Evolutionary conservation across 192 early-diverging fungal species (phyloP).

Genomic region (Podila epigama): DNA sequence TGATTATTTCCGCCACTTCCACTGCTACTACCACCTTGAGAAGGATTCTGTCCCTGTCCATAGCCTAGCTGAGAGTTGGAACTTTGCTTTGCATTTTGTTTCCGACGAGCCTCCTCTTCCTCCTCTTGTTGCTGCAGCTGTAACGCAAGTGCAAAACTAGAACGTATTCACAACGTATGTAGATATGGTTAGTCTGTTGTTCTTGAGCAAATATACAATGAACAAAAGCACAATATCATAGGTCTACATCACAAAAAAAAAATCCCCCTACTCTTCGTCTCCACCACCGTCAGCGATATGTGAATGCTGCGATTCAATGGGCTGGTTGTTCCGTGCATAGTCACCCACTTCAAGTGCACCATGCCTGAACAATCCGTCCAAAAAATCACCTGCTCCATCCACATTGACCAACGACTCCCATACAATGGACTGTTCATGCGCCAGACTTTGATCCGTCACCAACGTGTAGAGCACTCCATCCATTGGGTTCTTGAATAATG

Average conservation of each 20-base stretch:
- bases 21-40: neutral
- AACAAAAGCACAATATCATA: neutral
- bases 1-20: neutral
- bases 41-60: neutral
- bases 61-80: constrained; percentile 12
- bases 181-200: neutral
- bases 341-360: constrained; percentile 42
- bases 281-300: constrained; percentile 38
- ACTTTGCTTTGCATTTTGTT: constrained; percentile 16
- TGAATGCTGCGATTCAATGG: constrained; percentile 19
- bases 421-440: constrained; percentile 66
- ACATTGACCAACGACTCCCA: constrained; percentile 80
- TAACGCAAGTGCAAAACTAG: constrained; percentile 50
- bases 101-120: constrained; percentile 37
- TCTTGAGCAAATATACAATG: neutral
- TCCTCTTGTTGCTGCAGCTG: constrained; percentile 54
- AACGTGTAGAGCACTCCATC: constrained; percentile 65
- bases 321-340: constrained; percentile 50
- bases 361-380: constrained; percentile 62
- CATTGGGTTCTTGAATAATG: constrained; percentile 66
- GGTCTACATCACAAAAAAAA: neutral
- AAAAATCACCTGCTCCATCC: constrained; percentile 63
- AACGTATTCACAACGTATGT: neutral
- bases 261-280: constrained; percentile 49
- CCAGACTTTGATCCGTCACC: constrained; percentile 76